Evolutionary conservation across 225 moss, liverwort and hornwort species (phyloP).

Genomic region (Thuidium tamariscinum): DNA sequence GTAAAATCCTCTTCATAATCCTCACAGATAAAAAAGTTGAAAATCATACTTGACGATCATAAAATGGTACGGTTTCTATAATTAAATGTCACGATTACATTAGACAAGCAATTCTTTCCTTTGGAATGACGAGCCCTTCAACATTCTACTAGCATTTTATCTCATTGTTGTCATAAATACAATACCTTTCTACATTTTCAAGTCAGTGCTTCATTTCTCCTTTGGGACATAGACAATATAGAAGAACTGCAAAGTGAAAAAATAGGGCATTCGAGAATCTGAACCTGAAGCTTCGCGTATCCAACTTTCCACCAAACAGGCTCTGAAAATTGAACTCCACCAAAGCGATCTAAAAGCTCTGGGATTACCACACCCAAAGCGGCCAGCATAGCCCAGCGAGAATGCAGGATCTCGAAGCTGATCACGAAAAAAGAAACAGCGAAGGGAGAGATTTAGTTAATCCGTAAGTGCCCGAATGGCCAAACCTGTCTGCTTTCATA

Average conservation of each 20-base stretch:
- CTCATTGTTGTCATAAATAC: neutral
- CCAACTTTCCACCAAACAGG: slow-evolving; percentile 98
- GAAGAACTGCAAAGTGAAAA: neutral
- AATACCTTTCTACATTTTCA: neutral
- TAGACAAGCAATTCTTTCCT: neutral
- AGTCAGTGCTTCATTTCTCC: neutral
- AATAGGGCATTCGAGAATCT: neutral
- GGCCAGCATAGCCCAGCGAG: slow-evolving; percentile 97
- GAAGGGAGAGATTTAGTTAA: neutral
- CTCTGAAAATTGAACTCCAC: slow-evolving; percentile 75
- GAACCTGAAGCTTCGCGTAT: slow-evolving; percentile 79
- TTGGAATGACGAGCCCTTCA: neutral
- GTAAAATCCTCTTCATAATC: neutral
- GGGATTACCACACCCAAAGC: slow-evolving; percentile 84
- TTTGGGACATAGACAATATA: neutral
- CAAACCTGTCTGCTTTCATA: neutral
- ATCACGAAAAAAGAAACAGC: neutral
- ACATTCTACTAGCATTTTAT: neutral
- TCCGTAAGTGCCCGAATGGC: neutral
- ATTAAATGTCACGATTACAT: neutral
- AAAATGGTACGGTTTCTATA: neutral
- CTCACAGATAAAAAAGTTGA: neutral
- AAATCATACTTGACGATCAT: neutral
- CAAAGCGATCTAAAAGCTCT: slow-evolving; percentile 63
- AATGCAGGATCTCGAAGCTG: slow-evolving; percentile 89